phyloP scores from a whole-genome alignment of 257 asterid genomes.

The Agastache rugosa region DNA sequence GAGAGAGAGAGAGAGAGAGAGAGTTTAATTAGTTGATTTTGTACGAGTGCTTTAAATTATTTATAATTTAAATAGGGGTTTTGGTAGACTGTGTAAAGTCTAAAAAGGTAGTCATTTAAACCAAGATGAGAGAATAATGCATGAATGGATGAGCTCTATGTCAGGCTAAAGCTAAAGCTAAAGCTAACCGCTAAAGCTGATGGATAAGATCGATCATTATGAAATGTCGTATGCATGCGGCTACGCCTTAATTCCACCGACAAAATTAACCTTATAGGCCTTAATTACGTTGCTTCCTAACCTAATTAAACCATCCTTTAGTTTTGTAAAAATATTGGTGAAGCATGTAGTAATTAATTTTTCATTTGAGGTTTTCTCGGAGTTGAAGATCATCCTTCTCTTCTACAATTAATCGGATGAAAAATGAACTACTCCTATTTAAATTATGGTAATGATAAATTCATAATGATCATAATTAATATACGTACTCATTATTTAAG shows the following conservation, averaged over 20 bases:
- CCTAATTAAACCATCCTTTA: neutral
- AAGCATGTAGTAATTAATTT: no score
- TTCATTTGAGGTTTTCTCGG: no score
- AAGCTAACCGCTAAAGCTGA: conserved; percentile 6
- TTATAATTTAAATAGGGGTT: conserved; percentile 33
- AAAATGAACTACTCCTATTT: no score
- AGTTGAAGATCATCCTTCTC: no score
- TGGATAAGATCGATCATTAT: conserved; percentile 35
- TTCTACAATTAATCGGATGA: no score
- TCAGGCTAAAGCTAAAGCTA: conserved; percentile 36
- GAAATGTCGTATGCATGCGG: conserved; percentile 15
- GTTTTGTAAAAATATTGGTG: neutral
- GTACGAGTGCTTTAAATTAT: neutral
- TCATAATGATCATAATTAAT: neutral
- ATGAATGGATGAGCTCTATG: conserved; percentile 36
- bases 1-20: conserved; percentile 1
- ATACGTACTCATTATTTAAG: neutral
- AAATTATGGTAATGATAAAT: no score
- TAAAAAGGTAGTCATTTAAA: conserved; percentile 1
- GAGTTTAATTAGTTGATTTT: conserved; percentile 14
- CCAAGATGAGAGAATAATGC: conserved; percentile 30
- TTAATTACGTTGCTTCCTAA: neutral
- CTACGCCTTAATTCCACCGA: conserved; percentile 36
- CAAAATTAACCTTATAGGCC: conserved; percentile 15
- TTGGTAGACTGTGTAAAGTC: conserved; percentile 33